Evolutionary conservation across 2,329 filamentous ascomycete genomes (phyloP).

Genomic region (Fusarium sp.): DNA sequence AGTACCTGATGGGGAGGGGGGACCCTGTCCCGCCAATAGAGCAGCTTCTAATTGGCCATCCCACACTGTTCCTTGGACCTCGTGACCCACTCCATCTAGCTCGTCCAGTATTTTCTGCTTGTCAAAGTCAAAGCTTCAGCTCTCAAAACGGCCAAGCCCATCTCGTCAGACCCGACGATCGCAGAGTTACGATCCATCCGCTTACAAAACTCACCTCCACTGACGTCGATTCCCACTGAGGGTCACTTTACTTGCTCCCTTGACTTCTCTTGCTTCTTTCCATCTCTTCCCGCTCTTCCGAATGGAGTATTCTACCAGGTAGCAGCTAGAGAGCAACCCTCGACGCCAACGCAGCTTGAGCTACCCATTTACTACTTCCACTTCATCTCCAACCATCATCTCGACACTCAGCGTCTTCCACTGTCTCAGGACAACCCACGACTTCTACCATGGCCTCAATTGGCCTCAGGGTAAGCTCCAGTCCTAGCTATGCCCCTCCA

Average conservation of each 20-base stretch:
- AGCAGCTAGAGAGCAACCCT: constrained; percentile 21
- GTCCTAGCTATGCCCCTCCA: neutral
- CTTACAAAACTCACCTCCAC: constrained; percentile 37
- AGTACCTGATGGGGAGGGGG: constrained; percentile 40
- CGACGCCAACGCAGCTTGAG: constrained; percentile 35
- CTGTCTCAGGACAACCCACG: neutral
- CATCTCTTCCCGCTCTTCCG: neutral
- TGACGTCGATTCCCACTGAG: constrained; percentile 27
- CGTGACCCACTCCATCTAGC: constrained; percentile 31
- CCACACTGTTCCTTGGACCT: constrained; percentile 11
- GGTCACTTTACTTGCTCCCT: neutral
- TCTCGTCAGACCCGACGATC: constrained; percentile 31
- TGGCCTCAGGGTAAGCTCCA: constrained; percentile 46
- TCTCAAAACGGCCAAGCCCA: constrained; percentile 17
- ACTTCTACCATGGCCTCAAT: constrained; percentile 41
- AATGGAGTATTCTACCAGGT: constrained; percentile 36
- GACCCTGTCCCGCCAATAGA: constrained; percentile 33
- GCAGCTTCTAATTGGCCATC: constrained; percentile 32
- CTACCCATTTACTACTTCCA: constrained; percentile 18
- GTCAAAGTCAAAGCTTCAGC: constrained; percentile 20
- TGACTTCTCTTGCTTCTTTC: neutral
- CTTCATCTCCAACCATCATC: constrained; percentile 1
- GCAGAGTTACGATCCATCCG: constrained; percentile 20
- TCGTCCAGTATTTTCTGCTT: constrained; percentile 26
- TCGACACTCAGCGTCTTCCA: neutral